Evolutionary conservation across 352 stramenopile genomes (phyloP).

Genomic region (Pythium myriotylum): DNA sequence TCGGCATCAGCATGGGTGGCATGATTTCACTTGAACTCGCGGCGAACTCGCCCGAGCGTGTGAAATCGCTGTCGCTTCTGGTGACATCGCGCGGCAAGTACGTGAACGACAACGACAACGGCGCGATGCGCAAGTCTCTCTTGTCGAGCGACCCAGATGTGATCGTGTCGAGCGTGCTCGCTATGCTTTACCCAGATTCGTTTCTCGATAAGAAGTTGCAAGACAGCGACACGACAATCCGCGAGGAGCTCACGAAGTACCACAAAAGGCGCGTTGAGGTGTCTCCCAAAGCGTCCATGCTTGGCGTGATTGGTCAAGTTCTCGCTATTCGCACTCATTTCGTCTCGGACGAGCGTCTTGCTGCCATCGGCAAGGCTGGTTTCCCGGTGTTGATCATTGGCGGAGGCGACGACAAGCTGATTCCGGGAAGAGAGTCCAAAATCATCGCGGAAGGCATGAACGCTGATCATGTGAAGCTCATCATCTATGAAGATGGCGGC

Average conservation of each 20-base stretch:
- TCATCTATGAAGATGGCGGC: conserved; percentile 49
- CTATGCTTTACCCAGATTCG: conserved; percentile 43
- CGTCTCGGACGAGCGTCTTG: conserved; percentile 50
- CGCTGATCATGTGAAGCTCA: conserved; percentile 40
- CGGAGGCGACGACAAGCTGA: conserved; percentile 48
- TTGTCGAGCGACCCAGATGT: conserved; percentile 35
- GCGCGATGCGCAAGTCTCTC: conserved; percentile 34
- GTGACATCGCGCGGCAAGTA: conserved; percentile 56
- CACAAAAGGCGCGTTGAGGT: conserved; percentile 14
- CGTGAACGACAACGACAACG: conserved; percentile 36
- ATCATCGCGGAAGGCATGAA: conserved; percentile 36
- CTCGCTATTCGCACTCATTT: conserved; percentile 39
- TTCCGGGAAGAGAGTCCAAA: conserved; percentile 42
- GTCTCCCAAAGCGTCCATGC: conserved; percentile 3
- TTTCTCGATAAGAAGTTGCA: conserved; percentile 37
- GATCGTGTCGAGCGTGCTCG: conserved; percentile 34
- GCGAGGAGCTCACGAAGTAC: conserved; percentile 20
- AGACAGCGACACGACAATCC: conserved; percentile 22
- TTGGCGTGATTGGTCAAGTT: conserved; percentile 23
- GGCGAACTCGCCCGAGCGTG: conserved; percentile 40
- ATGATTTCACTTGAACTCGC: conserved; percentile 69
- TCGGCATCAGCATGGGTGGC: conserved; percentile 38
- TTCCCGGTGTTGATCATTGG: conserved; percentile 62
- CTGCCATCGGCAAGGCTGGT: conserved; percentile 36
- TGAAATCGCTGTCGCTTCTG: conserved; percentile 54